Conservation (phyloP, 495 filamentous ascomycete species). For the Letharia lupina region DNA sequence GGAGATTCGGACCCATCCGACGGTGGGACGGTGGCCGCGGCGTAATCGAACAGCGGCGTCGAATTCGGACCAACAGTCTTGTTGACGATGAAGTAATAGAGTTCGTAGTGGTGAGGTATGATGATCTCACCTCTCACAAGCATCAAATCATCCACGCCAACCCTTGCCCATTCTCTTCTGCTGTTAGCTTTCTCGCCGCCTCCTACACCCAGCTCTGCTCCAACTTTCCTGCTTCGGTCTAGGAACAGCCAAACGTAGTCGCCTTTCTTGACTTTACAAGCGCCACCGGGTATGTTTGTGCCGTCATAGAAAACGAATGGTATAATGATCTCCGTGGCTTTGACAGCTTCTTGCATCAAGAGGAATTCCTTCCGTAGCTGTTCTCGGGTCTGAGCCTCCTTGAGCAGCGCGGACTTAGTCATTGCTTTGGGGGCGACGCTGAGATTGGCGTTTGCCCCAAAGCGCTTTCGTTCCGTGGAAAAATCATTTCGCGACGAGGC, state of each 20-base stretch:
- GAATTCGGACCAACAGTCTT: slow-evolving; percentile 61
- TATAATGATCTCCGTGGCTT: slow-evolving; percentile 79
- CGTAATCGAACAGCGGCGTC: slow-evolving; percentile 72
- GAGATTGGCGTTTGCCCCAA: slow-evolving; percentile 60
- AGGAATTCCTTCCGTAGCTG: slow-evolving; percentile 78
- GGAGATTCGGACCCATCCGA: slow-evolving; percentile 23
- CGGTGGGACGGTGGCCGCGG: slow-evolving; percentile 35
- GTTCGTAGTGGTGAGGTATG: slow-evolving; percentile 93
- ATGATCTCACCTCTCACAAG: slow-evolving; percentile 87
- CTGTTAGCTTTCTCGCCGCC: slow-evolving; percentile 49
- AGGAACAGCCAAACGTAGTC: slow-evolving; percentile 86
- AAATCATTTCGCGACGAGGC: slow-evolving; percentile 32
- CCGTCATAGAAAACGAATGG: slow-evolving; percentile 98
- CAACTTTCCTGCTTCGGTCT: slow-evolving; percentile 81
- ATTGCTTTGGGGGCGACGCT: slow-evolving; percentile 65
- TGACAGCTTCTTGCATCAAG: slow-evolving; percentile 73
- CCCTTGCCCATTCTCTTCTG: slow-evolving; percentile 79
- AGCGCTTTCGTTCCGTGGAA: slow-evolving; percentile 37
- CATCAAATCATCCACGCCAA: slow-evolving; percentile 95
- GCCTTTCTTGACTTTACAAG: slow-evolving; percentile 82
- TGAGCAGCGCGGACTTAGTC: slow-evolving; percentile 75
- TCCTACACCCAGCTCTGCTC: slow-evolving; percentile 69
- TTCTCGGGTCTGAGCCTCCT: slow-evolving; percentile 77
- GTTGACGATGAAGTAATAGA: slow-evolving; percentile 96
- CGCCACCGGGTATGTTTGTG: slow-evolving; percentile 82